Conservation (phyloP, 208 protist species). For the Angomonas desouzai region DNA sequence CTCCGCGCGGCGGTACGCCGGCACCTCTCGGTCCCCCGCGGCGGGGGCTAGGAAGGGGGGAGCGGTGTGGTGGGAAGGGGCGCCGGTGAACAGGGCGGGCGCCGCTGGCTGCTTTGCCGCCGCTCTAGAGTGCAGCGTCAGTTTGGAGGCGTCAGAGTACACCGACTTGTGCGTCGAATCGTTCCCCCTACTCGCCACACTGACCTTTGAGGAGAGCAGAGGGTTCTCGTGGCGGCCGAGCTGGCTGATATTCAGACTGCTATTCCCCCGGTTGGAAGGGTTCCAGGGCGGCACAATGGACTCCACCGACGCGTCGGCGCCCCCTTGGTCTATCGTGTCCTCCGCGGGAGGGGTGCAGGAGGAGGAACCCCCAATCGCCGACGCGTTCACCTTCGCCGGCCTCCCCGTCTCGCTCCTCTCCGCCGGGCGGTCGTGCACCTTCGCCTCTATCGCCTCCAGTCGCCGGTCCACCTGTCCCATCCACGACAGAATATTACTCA, state of each 20-base stretch:
- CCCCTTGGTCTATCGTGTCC: conserved; percentile 19
- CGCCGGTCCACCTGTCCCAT: conserved; percentile 62
- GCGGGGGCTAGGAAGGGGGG: background rate
- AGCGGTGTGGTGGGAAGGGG: background rate
- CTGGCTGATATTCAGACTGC: conserved; percentile 38
- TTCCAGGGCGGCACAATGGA: conserved; percentile 65
- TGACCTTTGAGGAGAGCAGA: conserved; percentile 41
- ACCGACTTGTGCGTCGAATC: conserved; percentile 9
- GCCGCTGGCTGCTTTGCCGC: background rate
- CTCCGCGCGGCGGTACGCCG: background rate
- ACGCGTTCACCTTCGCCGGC: conserved; percentile 9
- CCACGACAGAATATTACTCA: conserved; percentile 63
- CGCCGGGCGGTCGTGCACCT: conserved; percentile 13
- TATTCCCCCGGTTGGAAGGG: conserved; percentile 24
- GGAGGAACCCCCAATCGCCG: conserved; percentile 32
- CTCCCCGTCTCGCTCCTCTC: conserved; percentile 7
- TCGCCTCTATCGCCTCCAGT: conserved; percentile 18
- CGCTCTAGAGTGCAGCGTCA: background rate
- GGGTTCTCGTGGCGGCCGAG: conserved; percentile 63
- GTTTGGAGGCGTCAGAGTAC: conserved; percentile 10
- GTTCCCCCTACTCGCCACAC: conserved; percentile 8
- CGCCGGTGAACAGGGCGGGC: background rate
- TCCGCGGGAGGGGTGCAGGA: conserved; percentile 75
- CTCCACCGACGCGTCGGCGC: conserved; percentile 50
- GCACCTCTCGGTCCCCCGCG: conserved; percentile 1